Percentiles rank a stretch among this genome's conserved stretches.
Evolutionary conservation across 2,329 filamentous ascomycete species (phyloP).

Genomic region (Davidsoniella australis): DNA sequence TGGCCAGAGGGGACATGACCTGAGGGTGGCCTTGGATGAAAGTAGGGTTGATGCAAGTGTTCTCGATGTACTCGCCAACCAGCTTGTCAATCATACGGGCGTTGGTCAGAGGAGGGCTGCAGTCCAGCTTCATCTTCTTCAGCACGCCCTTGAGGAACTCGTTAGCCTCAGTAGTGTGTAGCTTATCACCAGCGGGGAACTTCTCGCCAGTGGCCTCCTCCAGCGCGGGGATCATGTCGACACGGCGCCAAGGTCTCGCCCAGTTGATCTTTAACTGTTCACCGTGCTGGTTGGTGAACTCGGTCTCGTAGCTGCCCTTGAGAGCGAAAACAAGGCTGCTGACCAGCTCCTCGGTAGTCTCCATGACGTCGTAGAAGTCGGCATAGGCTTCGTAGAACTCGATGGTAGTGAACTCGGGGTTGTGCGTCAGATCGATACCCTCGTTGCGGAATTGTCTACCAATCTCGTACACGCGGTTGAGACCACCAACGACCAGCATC

Average conservation of each 20-base stretch:
- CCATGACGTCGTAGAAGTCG: constrained; percentile 81
- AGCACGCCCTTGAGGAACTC: constrained; percentile 71
- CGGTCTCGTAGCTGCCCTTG: constrained; percentile 70
- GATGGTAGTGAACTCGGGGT: constrained; percentile 86
- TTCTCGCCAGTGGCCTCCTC: constrained; percentile 83
- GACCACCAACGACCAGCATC: constrained; percentile 83
- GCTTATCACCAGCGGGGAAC: constrained; percentile 75
- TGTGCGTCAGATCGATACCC: constrained; percentile 59
- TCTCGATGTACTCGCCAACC: constrained; percentile 85
- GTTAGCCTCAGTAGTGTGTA: constrained; percentile 80
- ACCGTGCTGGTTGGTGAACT: constrained; percentile 71
- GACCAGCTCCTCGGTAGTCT: constrained; percentile 83
- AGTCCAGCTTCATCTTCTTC: constrained; percentile 82
- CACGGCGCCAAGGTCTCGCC: constrained; percentile 80
- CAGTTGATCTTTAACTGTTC: constrained; percentile 88
- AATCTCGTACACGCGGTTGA: constrained; percentile 90
- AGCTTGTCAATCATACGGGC: constrained; percentile 93
- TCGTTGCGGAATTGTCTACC: constrained; percentile 94
- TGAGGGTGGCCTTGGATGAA: constrained; percentile 69
- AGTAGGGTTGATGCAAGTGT: constrained; percentile 82
- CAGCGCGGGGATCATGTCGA: constrained; percentile 83
- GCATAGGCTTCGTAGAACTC: constrained; percentile 95
- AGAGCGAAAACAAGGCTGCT: constrained; percentile 77
- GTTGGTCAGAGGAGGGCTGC: constrained; percentile 78
- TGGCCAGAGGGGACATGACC: constrained; percentile 57